Percentiles rank a stretch among this genome's conserved stretches.
Conservation (phyloP, 2,329 filamentous ascomycete genomes). For the Cyphellophora europaea region DNA sequence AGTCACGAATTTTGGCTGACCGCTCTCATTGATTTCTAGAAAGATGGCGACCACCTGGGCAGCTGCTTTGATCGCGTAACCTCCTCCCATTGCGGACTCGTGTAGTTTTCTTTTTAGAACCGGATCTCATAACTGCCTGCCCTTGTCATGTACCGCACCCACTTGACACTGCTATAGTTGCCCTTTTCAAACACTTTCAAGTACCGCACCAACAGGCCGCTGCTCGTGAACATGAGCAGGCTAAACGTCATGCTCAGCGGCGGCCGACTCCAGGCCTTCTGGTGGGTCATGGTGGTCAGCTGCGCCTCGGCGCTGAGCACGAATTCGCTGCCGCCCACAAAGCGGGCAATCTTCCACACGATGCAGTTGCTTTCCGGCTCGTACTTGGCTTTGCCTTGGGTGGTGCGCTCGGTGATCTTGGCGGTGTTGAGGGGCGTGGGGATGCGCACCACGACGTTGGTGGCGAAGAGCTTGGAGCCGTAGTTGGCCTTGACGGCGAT, state of each 20-base stretch:
- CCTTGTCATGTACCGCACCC: slow-evolving; percentile 98
- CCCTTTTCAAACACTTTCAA: slow-evolving; percentile 99
- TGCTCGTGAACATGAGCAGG: slow-evolving; percentile 96
- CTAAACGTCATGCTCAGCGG: slow-evolving; percentile 88
- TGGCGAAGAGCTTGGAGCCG: slow-evolving; percentile 89
- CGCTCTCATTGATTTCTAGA: too few species aligned
- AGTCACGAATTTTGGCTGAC: too few species aligned
- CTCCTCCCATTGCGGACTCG: too few species aligned
- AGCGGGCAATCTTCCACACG: slow-evolving; percentile 98
- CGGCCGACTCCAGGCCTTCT: slow-evolving; percentile 92
- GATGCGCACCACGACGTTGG: slow-evolving; percentile 88
- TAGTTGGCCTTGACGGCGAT: slow-evolving; percentile 97
- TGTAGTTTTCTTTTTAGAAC: too few species aligned
- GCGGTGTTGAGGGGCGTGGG: slow-evolving; percentile 96
- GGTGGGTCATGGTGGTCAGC: slow-evolving; percentile 93
- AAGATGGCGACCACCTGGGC: too few species aligned
- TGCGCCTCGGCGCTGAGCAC: slow-evolving; percentile 90
- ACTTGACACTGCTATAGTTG: slow-evolving; percentile 98
- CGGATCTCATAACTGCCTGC: slow-evolving; percentile 96
- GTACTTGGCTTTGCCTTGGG: slow-evolving; percentile 95
- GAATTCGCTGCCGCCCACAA: slow-evolving; percentile 94
- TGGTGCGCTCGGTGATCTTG: slow-evolving; percentile 82
- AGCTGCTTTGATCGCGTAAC: too few species aligned
- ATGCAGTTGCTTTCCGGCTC: slow-evolving; percentile 97
- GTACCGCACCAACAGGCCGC: slow-evolving; percentile 82